phyloP scores from a whole-genome alignment of 805 yeast species.

The Starmerella riodocensis region DNA sequence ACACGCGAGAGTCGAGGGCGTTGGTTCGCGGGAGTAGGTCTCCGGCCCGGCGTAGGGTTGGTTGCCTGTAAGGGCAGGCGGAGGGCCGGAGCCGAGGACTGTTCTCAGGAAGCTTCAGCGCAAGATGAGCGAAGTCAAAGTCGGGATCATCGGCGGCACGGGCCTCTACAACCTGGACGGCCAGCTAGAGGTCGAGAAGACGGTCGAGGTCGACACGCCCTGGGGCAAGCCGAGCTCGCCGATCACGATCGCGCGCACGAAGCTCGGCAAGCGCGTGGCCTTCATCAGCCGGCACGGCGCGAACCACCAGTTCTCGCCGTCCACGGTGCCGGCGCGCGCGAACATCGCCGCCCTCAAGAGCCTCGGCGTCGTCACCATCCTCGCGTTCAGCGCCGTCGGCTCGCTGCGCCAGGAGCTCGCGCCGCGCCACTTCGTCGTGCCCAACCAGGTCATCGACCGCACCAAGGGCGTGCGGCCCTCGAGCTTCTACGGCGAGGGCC shows the following conservation, averaged over 20 bases:
- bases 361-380: conserved; percentile 71
- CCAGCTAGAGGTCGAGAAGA: conserved; percentile 64
- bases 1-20: too few relatives aligned
- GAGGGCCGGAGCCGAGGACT: too few relatives aligned
- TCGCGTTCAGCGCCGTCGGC: conserved; percentile 94
- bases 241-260: conserved; percentile 74
- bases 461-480: conserved; percentile 89
- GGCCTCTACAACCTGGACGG: conserved; percentile 85
- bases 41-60: too few relatives aligned
- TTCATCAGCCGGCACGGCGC: conserved; percentile 90
- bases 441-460: conserved; percentile 91
- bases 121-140: conserved; percentile 32
- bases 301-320: conserved; percentile 78
- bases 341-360: conserved; percentile 90
- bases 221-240: conserved; percentile 97
- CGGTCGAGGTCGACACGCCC: conserved; percentile 73
- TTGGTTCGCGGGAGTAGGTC: too few relatives aligned
- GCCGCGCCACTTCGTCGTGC: conserved; percentile 94
- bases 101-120: too few relatives aligned
- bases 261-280: conserved; percentile 70
- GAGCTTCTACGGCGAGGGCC: conserved; percentile 79
- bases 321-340: conserved; percentile 85
- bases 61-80: too few relatives aligned
- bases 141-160: conserved; percentile 95
- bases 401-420: conserved; percentile 76